phyloP scores from a whole-genome alignment of 805 yeast genomes.

The Cyberlindnera nakhonratchasimensis region DNA sequence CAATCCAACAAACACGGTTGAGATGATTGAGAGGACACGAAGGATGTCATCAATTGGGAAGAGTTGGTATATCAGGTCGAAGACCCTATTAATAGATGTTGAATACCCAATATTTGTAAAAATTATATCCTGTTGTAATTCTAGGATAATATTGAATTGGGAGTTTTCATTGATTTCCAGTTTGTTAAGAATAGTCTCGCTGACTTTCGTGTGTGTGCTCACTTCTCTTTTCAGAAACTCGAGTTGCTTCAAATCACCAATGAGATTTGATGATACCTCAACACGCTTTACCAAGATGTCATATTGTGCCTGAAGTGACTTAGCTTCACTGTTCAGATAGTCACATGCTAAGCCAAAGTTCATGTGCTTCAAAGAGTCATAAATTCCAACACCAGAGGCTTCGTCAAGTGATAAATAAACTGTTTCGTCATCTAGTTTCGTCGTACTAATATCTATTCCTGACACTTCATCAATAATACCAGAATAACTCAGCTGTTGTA shows the following conservation, averaged over 20 bases:
- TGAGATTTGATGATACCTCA: conserved; percentile 53
- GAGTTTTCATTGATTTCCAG: conserved; percentile 17
- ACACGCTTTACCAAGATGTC: conserved; percentile 35
- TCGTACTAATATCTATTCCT: conserved; percentile 43
- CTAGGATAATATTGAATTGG: conserved; percentile 44
- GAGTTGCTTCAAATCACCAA: conserved; percentile 61
- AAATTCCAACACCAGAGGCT: conserved; percentile 11
- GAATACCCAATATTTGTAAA: conserved; percentile 46
- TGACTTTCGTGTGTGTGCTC: conserved; percentile 69
- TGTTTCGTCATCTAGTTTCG: conserved; percentile 25
- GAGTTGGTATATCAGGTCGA: conserved; percentile 48
- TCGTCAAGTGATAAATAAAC: conserved; percentile 12
- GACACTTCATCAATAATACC: conserved; percentile 79
- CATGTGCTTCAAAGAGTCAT: conserved; percentile 41
- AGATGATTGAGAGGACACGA: conserved; percentile 52
- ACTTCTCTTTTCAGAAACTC: conserved; percentile 67
- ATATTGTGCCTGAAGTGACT: conserved; percentile 62
- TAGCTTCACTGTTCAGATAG: conserved; percentile 66
- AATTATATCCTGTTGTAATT: conserved; percentile 68
- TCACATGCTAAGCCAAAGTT: conserved; percentile 83
- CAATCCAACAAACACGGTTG: conserved; percentile 66
- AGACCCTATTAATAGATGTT: conserved; percentile 34
- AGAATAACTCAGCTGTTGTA: conserved; percentile 74
- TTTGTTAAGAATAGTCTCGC: conserved; percentile 55
- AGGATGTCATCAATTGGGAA: conserved; percentile 36